Percentiles rank a stretch among this genome's conserved stretches.
These are phyloP conservation scores for Claviceps pusilla DNA, from an alignment of 2,329 filamentous ascomycete genomes.

Conservation along the genomic window DNA sequence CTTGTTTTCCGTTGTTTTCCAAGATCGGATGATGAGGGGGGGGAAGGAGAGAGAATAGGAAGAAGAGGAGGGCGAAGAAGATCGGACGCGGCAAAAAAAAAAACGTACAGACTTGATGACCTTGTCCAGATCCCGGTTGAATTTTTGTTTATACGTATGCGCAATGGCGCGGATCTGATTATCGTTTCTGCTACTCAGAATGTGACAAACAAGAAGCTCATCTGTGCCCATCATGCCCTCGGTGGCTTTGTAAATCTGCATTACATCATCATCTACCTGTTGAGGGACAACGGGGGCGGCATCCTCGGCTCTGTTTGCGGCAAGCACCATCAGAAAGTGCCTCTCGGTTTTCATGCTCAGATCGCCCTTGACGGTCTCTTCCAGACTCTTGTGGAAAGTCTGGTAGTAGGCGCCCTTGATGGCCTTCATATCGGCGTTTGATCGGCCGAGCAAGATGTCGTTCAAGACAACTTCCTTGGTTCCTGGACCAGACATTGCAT, in stretches of 20 bases:
- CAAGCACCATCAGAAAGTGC: slow-evolving; percentile 70
- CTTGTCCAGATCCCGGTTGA: slow-evolving; percentile 53
- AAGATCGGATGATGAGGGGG: too few species aligned
- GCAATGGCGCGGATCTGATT: slow-evolving; percentile 72
- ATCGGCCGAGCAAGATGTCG: slow-evolving; percentile 67
- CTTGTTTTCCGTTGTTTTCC: neutral
- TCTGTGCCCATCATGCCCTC: slow-evolving; percentile 61
- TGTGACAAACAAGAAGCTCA: slow-evolving; percentile 60
- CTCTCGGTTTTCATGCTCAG: slow-evolving; percentile 74
- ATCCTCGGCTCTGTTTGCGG: slow-evolving; percentile 63
- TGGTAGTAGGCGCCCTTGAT: slow-evolving; percentile 69
- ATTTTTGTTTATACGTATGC: slow-evolving; percentile 58
- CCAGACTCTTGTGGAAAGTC: slow-evolving; percentile 50
- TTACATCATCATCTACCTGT: slow-evolving; percentile 60
- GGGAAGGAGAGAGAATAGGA: too few species aligned
- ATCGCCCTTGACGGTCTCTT: slow-evolving; percentile 60
- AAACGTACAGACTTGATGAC: slow-evolving; percentile 52
- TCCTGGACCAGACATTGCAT: slow-evolving; percentile 62
- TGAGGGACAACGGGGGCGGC: slow-evolving; percentile 56
- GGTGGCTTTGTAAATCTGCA: slow-evolving; percentile 62
- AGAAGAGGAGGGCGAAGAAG: too few species aligned
- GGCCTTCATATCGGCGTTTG: slow-evolving; percentile 73
- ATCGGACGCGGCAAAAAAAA: too few species aligned
- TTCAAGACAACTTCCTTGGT: slow-evolving; percentile 80
- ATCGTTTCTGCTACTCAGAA: slow-evolving; percentile 62